These are phyloP conservation scores for Amauroascus niger DNA, from an alignment of 2,329 filamentous ascomycete species.

Conservation along the genomic window DNA sequence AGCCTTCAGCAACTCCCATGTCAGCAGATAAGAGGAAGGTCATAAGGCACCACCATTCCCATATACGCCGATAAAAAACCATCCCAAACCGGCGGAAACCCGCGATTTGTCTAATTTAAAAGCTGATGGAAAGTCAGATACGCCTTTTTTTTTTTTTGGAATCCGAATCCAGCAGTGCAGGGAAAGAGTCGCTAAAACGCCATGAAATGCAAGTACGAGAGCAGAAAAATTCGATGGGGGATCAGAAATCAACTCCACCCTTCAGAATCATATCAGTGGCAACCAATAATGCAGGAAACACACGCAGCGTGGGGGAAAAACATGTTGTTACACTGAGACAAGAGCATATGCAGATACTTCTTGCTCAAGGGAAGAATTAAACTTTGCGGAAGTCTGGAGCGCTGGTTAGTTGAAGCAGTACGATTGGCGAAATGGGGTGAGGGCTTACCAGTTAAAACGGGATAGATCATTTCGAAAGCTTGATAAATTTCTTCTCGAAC, in stretches of 20 bases:
- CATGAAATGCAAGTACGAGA: slow-evolving; percentile 34
- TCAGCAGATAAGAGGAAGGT: slow-evolving; percentile 10
- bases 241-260: neutral
- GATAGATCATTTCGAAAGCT: slow-evolving; percentile 94
- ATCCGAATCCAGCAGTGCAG: slow-evolving; percentile 10
- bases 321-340: slow-evolving; percentile 25
- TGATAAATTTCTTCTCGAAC: slow-evolving; percentile 97
- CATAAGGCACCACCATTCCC: neutral
- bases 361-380: slow-evolving; percentile 27
- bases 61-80: slow-evolving; percentile 10
- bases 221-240: slow-evolving; percentile 19
- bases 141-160: slow-evolving; percentile 7
- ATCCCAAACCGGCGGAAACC: slow-evolving; percentile 10
- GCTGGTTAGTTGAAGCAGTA: slow-evolving; percentile 19
- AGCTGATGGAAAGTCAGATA: slow-evolving; percentile 6
- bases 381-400: slow-evolving; percentile 54
- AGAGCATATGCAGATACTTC: neutral
- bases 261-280: neutral
- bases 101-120: slow-evolving; percentile 11
- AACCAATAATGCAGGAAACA: slow-evolving; percentile 11
- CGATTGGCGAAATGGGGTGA: neutral
- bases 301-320: slow-evolving; percentile 12
- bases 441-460: slow-evolving; percentile 71
- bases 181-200: slow-evolving; percentile 36
- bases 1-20: neutral